Evolutionary conservation across 768 basidiomycete genomes (phyloP).

Genomic region (Xerocomus spinulosus): DNA sequence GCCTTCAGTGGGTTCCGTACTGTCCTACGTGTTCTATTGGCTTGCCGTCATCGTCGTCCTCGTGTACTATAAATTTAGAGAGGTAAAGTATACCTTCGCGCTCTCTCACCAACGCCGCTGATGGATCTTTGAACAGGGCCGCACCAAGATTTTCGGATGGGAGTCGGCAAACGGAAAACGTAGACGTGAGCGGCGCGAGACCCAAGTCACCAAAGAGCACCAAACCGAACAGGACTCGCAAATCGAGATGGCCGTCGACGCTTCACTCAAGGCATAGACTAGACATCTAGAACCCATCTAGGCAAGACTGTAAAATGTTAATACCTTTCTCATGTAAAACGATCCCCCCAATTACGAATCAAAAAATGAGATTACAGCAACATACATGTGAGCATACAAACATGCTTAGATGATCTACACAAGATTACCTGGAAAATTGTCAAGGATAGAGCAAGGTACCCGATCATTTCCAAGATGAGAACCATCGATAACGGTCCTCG

Average conservation of each 20-base stretch:
- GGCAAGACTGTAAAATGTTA: too few relatives aligned
- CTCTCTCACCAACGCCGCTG: too few relatives aligned
- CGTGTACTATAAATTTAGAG: slow-evolving; percentile 60
- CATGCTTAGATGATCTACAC: too few relatives aligned
- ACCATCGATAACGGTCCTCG: too few relatives aligned
- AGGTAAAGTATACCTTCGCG: slow-evolving; percentile 30
- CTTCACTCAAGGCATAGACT: background rate
- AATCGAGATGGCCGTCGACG: background rate
- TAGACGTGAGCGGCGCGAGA: slow-evolving; percentile 28
- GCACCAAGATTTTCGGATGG: slow-evolving; percentile 54
- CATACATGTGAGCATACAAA: too few relatives aligned
- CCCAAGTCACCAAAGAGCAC: background rate
- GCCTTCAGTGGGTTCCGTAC: slow-evolving; percentile 60
- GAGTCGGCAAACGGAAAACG: slow-evolving; percentile 48
- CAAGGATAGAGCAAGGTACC: too few relatives aligned
- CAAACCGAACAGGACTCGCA: background rate
- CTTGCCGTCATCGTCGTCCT: slow-evolving; percentile 68
- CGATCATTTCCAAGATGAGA: too few relatives aligned
- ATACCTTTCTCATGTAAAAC: too few relatives aligned
- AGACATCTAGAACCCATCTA: background rate
- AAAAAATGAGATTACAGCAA: too few relatives aligned
- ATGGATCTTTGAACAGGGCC: slow-evolving; percentile 40
- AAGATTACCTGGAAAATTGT: too few relatives aligned
- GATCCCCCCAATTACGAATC: too few relatives aligned
- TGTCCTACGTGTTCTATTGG: slow-evolving; percentile 95